A percentile compares a stretch with the other conserved stretches of the same genome.
These are phyloP conservation scores for Juglanconis oblonga DNA, from an alignment of 2,329 filamentous ascomycete species.

Conservation along the genomic window DNA sequence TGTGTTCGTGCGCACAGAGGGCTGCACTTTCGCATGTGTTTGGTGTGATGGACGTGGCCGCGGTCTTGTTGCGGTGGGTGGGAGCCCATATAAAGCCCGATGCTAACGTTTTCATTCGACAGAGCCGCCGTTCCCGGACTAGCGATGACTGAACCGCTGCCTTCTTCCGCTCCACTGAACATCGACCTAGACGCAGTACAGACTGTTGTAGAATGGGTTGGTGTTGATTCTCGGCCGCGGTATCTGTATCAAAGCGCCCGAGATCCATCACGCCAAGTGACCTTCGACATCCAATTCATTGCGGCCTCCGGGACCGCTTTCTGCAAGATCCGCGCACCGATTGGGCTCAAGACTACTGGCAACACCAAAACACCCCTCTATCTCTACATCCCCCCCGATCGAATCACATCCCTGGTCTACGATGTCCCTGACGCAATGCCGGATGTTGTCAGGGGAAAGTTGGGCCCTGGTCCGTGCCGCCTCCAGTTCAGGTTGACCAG, in stretches of 20 bases:
- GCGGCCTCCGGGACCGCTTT: not conserved
- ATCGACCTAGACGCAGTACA: not conserved
- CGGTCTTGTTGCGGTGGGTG: not conserved
- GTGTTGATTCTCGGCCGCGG: not conserved
- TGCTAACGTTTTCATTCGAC: not conserved
- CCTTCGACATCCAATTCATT: not conserved
- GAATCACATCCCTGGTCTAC: not conserved
- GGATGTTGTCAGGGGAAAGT: not conserved
- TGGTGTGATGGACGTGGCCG: not conserved
- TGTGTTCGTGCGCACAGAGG: not conserved
- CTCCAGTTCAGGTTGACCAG: not conserved
- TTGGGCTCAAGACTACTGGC: not conserved
- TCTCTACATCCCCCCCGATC: not conserved
- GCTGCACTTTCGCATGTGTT: not conserved
- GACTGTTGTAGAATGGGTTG: conserved; percentile 1
- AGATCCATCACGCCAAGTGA: not conserved
- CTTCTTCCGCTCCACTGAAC: not conserved
- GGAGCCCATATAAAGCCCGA: not conserved
- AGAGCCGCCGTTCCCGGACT: not conserved
- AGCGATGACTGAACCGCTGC: not conserved
- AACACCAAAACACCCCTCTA: not conserved
- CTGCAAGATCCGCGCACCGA: not conserved
- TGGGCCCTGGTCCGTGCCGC: not conserved
- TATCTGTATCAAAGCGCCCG: not conserved
- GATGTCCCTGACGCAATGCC: not conserved